Base-by-base conservation (phyloP, 371 early-diverging fungal species). In the Entomophthora muscae region DNA sequence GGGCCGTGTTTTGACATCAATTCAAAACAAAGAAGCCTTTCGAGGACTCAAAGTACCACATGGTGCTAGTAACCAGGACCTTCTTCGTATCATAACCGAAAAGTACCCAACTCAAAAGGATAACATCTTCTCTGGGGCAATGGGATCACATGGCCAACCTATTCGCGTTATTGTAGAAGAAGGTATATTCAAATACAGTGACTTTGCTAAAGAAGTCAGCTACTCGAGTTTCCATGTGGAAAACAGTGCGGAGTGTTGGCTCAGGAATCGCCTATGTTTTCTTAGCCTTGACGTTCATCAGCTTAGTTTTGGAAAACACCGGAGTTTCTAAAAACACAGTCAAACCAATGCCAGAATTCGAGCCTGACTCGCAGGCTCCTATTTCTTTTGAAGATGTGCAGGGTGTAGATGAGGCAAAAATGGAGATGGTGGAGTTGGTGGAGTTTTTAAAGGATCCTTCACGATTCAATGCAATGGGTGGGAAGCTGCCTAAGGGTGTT, bases 371-470 rank as follows among this genome's bases (percentile, higher is more conserved):
- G 63, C 75, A 82, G 65, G 71, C 79, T 54, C 71, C 82, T 53
- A 85, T 90, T 59, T 82, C 75, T 42, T 96, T 97, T 69, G 78
- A 85, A 3, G 98, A 97, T 70, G 97, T 98, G 0, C 93, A 95
- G 68, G 98, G 98, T 32, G 92, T 92, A 24, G 95, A 95, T 62
- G 98, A 98, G 73, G 97, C 97, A 23, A 97, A 96, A 68, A 84
- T 87, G 64, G 98, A 96, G 70, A 72, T 98, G 61, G 85, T 91
- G 66, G 98, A 98, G 71, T 77, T 98, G 24, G 98, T 98, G 7
- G 88, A 88, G 62, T 97, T 96, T 65, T 71, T 98, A 32, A 89
- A 86, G 68, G 87, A 93, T 66, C 98, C 98, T 21, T 77, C 85
- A 64, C 78, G 83, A 61, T 98, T 94, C 69, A 86, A 86, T 55